Evolutionary conservation across 2,329 filamentous ascomycete genomes (phyloP).

Genomic region (Neofusicoccum ribis): DNA sequence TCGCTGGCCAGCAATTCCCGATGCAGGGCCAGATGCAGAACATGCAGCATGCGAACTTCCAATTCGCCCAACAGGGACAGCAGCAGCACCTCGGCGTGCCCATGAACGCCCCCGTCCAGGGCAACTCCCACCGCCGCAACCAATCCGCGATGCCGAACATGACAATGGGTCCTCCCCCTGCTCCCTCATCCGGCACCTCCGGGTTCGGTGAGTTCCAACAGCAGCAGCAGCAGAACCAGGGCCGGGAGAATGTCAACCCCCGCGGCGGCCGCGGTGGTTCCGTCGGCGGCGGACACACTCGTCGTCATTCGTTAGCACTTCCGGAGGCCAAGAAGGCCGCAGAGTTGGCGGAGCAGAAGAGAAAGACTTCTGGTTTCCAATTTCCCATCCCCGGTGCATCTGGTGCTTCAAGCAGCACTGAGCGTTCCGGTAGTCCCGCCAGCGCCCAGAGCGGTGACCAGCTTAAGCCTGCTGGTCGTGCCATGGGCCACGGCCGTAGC

Average conservation of each 20-base stretch:
- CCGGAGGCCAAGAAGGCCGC: conserved; percentile 97
- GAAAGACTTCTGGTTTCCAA: conserved; percentile 90
- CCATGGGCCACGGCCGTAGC: conserved; percentile 68
- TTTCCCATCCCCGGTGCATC: conserved; percentile 78
- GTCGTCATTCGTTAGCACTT: conserved; percentile 90
- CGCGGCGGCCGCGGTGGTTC: conserved; percentile 70
- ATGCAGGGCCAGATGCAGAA: conserved; percentile 70
- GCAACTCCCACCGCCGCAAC: conserved; percentile 90
- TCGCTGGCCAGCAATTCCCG: conserved; percentile 57
- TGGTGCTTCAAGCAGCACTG: conserved; percentile 49
- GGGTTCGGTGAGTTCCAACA: conserved; percentile 76
- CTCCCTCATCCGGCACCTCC: conserved; percentile 84
- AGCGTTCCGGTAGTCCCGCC: conserved; percentile 59
- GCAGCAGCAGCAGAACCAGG: conserved; percentile 45
- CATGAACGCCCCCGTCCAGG: conserved; percentile 75
- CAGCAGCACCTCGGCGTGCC: conserved; percentile 64
- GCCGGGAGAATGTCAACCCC: conserved; percentile 66
- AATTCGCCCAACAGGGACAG: conserved; percentile 68
- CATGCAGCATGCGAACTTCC: conserved; percentile 75
- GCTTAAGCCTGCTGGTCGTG: conserved; percentile 39
- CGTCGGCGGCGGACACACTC: conserved; percentile 74
- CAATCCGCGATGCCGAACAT: conserved; percentile 95
- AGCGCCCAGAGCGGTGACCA: conserved; percentile 29
- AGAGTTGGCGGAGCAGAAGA: conserved; percentile 93
- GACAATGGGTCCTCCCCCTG: conserved; percentile 85